Evolutionary conservation across 306 rosid species (phyloP).

Genomic region (Trifolium subterraneum): DNA sequence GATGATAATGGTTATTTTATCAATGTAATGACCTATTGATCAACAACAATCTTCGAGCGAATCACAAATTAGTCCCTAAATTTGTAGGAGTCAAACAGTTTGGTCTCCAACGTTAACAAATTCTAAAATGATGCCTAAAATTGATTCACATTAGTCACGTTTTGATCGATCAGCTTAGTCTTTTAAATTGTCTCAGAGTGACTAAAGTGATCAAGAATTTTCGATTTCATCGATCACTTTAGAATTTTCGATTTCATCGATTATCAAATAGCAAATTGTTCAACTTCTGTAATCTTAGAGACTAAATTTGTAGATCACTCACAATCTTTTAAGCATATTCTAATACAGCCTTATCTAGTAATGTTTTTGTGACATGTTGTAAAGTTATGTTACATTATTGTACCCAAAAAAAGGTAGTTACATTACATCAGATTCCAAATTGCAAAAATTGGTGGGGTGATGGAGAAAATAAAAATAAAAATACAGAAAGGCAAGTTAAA

Average conservation of each 20-base stretch:
- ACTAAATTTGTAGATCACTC: background rate
- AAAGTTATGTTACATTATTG: background rate
- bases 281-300: background rate
- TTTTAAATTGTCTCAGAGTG: background rate
- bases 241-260: background rate
- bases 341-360: background rate
- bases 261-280: background rate
- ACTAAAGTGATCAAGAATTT: background rate
- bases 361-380: slow-evolving; percentile 10
- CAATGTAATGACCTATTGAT: background rate
- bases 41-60: background rate
- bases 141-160: background rate
- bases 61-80: background rate
- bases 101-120: background rate
- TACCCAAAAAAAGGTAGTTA: no score
- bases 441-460: slow-evolving; percentile 28
- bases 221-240: background rate
- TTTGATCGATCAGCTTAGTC: background rate
- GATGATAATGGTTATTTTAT: slow-evolving; percentile 9
- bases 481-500: slow-evolving; percentile 8
- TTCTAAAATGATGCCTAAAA: background rate
- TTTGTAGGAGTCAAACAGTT: background rate
- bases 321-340: no score
- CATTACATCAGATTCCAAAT: slow-evolving; percentile 11
- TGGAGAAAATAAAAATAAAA: background rate